Evolutionary conservation across 257 asterid genomes (phyloP).

Genomic region (Fraxinus cuspidata): DNA sequence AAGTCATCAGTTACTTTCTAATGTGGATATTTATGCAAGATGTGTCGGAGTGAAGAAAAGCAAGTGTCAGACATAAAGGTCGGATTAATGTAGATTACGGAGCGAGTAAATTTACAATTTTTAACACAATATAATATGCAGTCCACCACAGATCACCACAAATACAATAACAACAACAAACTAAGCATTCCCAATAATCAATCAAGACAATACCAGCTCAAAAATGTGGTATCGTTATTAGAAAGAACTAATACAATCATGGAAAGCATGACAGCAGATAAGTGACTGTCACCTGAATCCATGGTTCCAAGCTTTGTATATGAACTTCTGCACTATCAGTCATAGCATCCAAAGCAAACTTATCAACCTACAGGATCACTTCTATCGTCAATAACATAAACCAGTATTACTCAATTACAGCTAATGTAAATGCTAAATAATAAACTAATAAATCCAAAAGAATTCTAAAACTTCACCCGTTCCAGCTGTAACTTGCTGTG

Average conservation of each 20-base stretch:
- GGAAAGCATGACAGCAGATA: constrained; percentile 12
- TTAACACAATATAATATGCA: constrained; percentile 10
- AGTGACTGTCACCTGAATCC: constrained; percentile 70
- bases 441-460: constrained; percentile 14
- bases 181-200: neutral
- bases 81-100: neutral
- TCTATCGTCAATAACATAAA: constrained; percentile 20
- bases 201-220: neutral
- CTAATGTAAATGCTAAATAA: constrained; percentile 12
- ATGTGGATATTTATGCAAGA: neutral
- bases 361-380: constrained; percentile 67
- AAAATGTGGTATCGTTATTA: neutral
- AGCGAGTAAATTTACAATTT: constrained; percentile 6
- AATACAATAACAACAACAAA: neutral
- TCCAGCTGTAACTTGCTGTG: constrained; percentile 95
- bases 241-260: neutral
- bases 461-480: constrained; percentile 57
- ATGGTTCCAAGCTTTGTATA: constrained; percentile 92
- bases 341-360: constrained; percentile 84
- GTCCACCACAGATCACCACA: neutral
- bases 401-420: constrained; percentile 20
- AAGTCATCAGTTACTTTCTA: constrained; percentile 1
- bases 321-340: constrained; percentile 83
- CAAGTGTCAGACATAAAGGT: constrained; percentile 19
- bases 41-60: constrained; percentile 6